Percentiles rank a stretch among this genome's conserved stretches.
Conservation (phyloP, 2,329 filamentous ascomycete species). For the Colletotrichum gigasporum region DNA sequence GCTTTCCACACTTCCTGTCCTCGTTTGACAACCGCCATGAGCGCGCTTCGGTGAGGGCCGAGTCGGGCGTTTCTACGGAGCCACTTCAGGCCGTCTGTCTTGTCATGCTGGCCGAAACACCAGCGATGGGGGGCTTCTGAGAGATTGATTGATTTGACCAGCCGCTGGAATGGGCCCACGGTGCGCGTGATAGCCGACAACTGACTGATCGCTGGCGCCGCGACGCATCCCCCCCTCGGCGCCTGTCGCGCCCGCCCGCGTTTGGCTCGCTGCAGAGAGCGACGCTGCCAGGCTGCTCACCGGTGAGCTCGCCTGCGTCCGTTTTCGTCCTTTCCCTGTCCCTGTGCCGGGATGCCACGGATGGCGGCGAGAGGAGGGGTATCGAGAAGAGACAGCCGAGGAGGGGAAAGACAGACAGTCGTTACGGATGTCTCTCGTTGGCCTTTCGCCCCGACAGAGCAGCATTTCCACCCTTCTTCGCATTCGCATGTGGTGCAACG, state of each 20-base stretch:
- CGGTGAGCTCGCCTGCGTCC: neutral
- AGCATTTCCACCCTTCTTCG: neutral
- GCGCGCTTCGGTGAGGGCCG: neutral
- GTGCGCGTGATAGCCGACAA: neutral
- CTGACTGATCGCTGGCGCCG: neutral
- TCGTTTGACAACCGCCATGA: neutral
- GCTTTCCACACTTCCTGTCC: neutral
- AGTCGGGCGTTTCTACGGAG: too few relatives aligned
- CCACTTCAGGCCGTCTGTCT: neutral
- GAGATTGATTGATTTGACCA: neutral
- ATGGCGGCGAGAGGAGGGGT: slow-evolving; percentile 4
- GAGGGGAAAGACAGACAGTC: neutral
- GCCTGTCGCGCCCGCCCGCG: slow-evolving; percentile 6
- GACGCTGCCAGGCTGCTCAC: neutral
- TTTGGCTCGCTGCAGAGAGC: neutral
- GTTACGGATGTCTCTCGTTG: too few relatives aligned
- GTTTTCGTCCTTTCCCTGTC: neutral
- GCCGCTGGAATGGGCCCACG: neutral
- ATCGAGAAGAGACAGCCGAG: neutral
- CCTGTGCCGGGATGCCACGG: neutral
- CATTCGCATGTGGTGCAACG: neutral
- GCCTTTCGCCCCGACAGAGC: too few relatives aligned
- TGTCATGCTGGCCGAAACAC: neutral
- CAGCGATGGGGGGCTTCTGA: neutral
- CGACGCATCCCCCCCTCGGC: too few relatives aligned